Evolutionary conservation across 306 rosid species (phyloP), one percentile per base, ranked within the genome.

Genomic region (Malus fusca): DNA sequence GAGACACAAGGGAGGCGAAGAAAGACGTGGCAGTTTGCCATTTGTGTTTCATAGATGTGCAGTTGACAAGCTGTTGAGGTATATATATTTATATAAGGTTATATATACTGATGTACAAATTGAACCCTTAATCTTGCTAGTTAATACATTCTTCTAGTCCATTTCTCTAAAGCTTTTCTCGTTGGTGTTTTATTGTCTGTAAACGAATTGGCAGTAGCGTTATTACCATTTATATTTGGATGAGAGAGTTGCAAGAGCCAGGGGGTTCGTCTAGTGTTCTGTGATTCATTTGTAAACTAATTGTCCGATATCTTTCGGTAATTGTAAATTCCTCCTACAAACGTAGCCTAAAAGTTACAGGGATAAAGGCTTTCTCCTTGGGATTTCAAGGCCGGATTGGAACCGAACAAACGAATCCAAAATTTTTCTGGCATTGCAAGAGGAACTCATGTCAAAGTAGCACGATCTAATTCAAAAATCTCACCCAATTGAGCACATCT

Each of bases 21-120:
- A 71, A 59, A 42, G 40, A 62, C 62, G 66, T 88, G 88, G 74
- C 85, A 61, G 28, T 75, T 75, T 87, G 84, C 77, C 87, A 74
- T 82, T 79, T 83, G 83, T 85, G 84, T 82, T 90, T 85, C 85
- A 77, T 82, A 85, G 81, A 81, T 82, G 83, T 88, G 87, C 81
- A 85, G 88, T 77, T 74, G 68, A 79, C 88, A 82, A 79, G 86
- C 82, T 85, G 77, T 84, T 84, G 91, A 82, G 87, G 85, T 84
- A 85, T 81, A 84, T 85, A 84, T 77, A 73, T 80, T 18, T 63
- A 33, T 60, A 43, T 15, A 19, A 66, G 81, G 67, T 79, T 81
- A 71, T 80, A 74, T 77, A 52, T n/a, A 78, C 68, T 73, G 25
- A 79, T 87, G 91, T 87, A 85, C 85, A 88, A 88, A 88, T 75